These are phyloP conservation scores for Maudiozyma bulderi DNA, from an alignment of 805 yeast species.

Conservation along the genomic window DNA sequence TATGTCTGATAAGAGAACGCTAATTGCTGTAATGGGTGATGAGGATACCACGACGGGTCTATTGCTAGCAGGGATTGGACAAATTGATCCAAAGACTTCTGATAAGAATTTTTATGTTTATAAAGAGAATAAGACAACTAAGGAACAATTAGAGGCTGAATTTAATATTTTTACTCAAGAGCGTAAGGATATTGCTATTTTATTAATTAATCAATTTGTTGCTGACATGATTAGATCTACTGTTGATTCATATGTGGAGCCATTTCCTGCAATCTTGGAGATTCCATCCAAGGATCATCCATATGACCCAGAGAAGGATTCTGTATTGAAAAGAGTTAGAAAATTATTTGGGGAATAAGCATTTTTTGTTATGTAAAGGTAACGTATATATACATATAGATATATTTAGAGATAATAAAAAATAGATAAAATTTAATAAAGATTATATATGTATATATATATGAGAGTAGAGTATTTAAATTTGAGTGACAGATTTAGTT, in stretches of 20 bases:
- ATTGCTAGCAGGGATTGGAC: conserved; percentile 91
- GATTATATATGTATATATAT: background rate
- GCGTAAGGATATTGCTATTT: conserved; percentile 85
- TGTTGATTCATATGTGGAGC: conserved; percentile 76
- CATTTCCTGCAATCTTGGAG: conserved; percentile 94
- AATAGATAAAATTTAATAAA: background rate
- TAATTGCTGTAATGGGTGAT: conserved; percentile 92
- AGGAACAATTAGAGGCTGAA: conserved; percentile 62
- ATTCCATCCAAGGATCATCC: conserved; percentile 98
- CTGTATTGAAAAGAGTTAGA: conserved; percentile 87
- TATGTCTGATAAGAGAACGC: conserved; percentile 49
- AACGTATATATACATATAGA: conserved; percentile 6
- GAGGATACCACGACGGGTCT: conserved; percentile 97
- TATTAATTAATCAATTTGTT: conserved; percentile 86
- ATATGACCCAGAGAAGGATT: conserved; percentile 96
- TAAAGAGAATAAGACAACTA: conserved; percentile 69
- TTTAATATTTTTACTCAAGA: conserved; percentile 64
- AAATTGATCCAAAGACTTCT: conserved; percentile 43
- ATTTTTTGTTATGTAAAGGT: background rate
- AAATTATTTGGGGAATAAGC: conserved; percentile 82
- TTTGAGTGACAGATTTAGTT: conserved; percentile 23
- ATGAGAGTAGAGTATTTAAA: conserved; percentile 5
- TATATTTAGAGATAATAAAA: conserved; percentile 23
- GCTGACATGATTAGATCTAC: conserved; percentile 81
- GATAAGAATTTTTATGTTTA: conserved; percentile 69